Evolutionary conservation across 2,329 filamentous ascomycete species (phyloP).

Genomic region (Scedosporium boydii): DNA sequence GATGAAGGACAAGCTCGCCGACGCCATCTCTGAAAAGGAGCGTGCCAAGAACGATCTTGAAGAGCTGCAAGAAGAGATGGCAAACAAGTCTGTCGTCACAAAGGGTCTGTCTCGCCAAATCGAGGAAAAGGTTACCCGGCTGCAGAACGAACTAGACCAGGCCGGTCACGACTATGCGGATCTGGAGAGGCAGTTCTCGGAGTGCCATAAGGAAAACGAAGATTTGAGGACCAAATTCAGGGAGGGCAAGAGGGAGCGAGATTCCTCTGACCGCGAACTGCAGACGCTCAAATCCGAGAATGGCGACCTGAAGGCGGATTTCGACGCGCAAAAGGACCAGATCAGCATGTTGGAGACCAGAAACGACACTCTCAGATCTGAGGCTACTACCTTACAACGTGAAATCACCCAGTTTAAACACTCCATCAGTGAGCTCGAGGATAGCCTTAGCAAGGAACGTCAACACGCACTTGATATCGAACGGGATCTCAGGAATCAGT

Average conservation of each 20-base stretch:
- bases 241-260: constrained; percentile 33
- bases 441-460: constrained; percentile 41
- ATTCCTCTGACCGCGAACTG: constrained; percentile 27
- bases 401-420: constrained; percentile 46
- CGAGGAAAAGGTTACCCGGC: constrained; percentile 57
- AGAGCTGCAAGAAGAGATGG: constrained; percentile 66
- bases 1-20: constrained; percentile 42
- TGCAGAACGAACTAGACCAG: constrained; percentile 57
- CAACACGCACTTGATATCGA: constrained; percentile 51
- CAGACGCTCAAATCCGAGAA: constrained; percentile 33
- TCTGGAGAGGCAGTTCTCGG: constrained; percentile 41
- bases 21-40: constrained; percentile 44
- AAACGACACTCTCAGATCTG: constrained; percentile 55
- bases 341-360: constrained; percentile 61
- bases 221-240: constrained; percentile 34
- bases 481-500: constrained; percentile 41
- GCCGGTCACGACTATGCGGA: constrained; percentile 36
- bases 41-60: constrained; percentile 50
- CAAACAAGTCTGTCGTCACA: constrained; percentile 68
- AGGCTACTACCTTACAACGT: constrained; percentile 57
- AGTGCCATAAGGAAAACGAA: constrained; percentile 36
- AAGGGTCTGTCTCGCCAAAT: constrained; percentile 67
- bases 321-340: constrained; percentile 50
- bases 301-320: constrained; percentile 47
- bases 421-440: constrained; percentile 36